Evolutionary conservation across 2,329 filamentous ascomycete genomes (phyloP).

Genomic region (Fusarium redolens): DNA sequence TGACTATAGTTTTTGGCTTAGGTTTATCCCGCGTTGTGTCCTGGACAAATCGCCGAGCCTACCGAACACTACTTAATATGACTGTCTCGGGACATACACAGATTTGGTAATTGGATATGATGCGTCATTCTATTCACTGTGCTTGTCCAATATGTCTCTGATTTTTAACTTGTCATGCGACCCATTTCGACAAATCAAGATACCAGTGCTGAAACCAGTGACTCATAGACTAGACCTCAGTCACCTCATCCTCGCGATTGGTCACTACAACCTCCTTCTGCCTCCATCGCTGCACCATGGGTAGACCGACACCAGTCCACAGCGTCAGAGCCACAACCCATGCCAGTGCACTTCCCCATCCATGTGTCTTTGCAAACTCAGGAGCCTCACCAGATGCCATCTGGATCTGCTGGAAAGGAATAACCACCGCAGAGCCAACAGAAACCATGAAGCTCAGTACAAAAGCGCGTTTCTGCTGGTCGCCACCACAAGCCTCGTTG

Average conservation of each 20-base stretch:
- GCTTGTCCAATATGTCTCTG: too few species aligned
- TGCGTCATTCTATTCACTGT: too few species aligned
- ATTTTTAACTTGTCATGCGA: too few species aligned
- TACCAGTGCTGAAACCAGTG: too few species aligned
- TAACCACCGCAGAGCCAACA: conserved; percentile 52
- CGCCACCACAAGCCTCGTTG: conserved; percentile 55
- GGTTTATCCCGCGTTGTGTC: too few species aligned
- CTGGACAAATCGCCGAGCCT: too few species aligned
- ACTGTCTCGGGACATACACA: too few species aligned
- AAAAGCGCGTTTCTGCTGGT: conserved; percentile 57
- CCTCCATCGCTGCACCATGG: conserved; percentile 38
- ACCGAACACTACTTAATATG: too few species aligned
- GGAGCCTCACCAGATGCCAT: conserved; percentile 53
- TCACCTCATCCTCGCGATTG: not conserved
- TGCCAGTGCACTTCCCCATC: conserved; percentile 49
- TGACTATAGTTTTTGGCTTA: too few species aligned
- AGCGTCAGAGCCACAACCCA: conserved; percentile 50
- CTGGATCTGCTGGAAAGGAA: conserved; percentile 54
- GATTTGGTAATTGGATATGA: too few species aligned
- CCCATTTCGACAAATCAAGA: not conserved
- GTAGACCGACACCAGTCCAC: conserved; percentile 49
- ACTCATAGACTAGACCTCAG: not conserved
- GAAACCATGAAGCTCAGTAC: conserved; percentile 54
- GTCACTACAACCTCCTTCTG: conserved; percentile 19
- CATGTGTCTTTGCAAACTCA: conserved; percentile 50